phyloP scores from a whole-genome alignment of 345 rosid genomes.

The Gynandropsis gynandra region DNA sequence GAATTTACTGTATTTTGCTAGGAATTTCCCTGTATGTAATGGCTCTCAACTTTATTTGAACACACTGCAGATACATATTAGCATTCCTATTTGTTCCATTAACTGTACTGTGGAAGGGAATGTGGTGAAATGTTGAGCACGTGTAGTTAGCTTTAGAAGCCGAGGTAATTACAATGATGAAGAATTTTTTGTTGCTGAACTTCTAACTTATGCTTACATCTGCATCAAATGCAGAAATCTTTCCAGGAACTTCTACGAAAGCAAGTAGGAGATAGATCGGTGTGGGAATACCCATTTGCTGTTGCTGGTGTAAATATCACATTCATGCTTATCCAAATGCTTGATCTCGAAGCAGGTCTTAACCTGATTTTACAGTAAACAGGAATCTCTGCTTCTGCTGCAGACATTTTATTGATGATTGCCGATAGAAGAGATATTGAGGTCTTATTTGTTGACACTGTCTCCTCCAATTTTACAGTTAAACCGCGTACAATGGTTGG shows the following conservation, averaged over 20 bases:
- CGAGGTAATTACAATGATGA: no score
- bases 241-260: constrained; percentile 79
- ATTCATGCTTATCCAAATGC: constrained; percentile 92
- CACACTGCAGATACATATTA: no score
- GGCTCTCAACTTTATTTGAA: no score
- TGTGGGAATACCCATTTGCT: constrained; percentile 96
- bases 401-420: no score
- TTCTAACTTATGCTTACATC: background rate
- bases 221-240: constrained; percentile 42
- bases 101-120: no score
- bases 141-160: background rate
- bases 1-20: constrained; percentile 74
- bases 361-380: background rate
- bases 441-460: constrained; percentile 1
- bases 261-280: constrained; percentile 73
- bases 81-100: no score
- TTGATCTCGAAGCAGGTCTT: constrained; percentile 86
- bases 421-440: no score
- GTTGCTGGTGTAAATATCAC: constrained; percentile 91
- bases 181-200: no score
- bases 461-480: constrained; percentile 39
- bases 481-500: constrained; percentile 69
- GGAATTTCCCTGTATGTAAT: constrained; percentile 52
- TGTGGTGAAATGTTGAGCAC: no score
- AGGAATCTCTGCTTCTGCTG: no score